Base-by-base conservation (phyloP, 208 protist genomes). In the Trypanosoma vivax region DNA sequence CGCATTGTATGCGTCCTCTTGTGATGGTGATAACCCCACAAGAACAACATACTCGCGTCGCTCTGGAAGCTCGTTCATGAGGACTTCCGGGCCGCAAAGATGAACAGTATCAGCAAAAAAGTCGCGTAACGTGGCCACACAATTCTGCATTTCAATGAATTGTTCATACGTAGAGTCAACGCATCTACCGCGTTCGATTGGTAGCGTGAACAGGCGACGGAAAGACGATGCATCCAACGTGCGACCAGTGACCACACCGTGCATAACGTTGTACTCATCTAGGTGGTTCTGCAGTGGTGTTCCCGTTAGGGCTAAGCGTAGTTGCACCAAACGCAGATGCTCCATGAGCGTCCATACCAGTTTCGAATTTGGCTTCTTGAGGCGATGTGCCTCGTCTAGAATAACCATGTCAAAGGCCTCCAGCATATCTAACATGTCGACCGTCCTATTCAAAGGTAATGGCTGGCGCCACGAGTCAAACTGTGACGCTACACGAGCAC, bases 251-350 rank as follows among this genome's bases (percentile, higher is more conserved):
- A 94, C 75, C 7, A 83, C 70, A 13, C 88, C 77, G 51, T 87
- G 65, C 88, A 96, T 95, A 6, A 86, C 76, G 42, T 80, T 92
- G 54, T 96, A 96, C 60, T 93, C 83, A 33, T 79, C 72, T 9
- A 96, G 56, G 55, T 95, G 78, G 41, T 95, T 95, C 58, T 95
- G 88, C 24, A 94, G 62, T 19, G 88, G 88, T 9, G 88, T 95
- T 16, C 90, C 90, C 3, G 90, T 96, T 5, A 96, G 73, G 0
- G 86, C 83, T 9, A 96, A 31, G 10, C 90, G 83, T 38, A 93
- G 63, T 56, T 82, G 86, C 30, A 86, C 63, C 25, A 55, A 34
- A 23, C 60, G 64, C 14, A 86, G 41, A 59, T 87, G 71, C 37
- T 70, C 38, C 25, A 50, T 46, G 11, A 95, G 61, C 5, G 46